Evolutionary conservation across 2,329 filamentous ascomycete species (phyloP).

Genomic region (Aureobasidium sp.): DNA sequence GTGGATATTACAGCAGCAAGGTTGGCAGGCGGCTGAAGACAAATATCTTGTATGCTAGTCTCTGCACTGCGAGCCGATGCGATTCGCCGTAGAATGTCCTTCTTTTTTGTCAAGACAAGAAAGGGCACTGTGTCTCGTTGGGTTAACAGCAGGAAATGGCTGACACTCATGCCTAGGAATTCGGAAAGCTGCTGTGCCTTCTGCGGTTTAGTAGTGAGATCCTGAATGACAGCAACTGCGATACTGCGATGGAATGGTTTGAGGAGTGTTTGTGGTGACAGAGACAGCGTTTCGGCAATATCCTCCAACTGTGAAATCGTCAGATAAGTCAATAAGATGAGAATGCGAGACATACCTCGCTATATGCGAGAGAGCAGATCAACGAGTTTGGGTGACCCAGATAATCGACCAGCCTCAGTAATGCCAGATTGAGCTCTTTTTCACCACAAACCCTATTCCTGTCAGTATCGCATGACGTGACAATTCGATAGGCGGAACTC

Average conservation of each 20-base stretch:
- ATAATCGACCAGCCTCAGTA: conserved; percentile 78
- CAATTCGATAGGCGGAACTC: background rate
- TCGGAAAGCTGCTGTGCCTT: conserved; percentile 74
- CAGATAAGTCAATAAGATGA: background rate
- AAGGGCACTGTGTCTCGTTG: conserved; percentile 79
- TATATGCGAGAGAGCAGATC: conserved; percentile 72
- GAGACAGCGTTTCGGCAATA: conserved; percentile 57
- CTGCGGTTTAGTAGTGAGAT: conserved; percentile 72
- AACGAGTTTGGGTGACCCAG: conserved; percentile 75
- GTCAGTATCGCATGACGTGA: background rate
- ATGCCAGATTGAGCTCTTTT: conserved; percentile 76
- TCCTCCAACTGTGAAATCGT: conserved; percentile 43
- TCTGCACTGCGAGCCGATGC: conserved; percentile 55
- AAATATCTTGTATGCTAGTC: conserved; percentile 51
- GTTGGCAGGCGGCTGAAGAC: conserved; percentile 48
- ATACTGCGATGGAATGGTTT: conserved; percentile 84
- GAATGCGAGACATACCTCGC: conserved; percentile 44
- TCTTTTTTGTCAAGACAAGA: conserved; percentile 69
- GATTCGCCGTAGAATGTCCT: conserved; percentile 72
- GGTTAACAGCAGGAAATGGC: conserved; percentile 64
- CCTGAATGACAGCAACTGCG: conserved; percentile 73
- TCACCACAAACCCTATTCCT: conserved; percentile 52
- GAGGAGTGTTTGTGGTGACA: conserved; percentile 61
- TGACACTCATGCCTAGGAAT: conserved; percentile 65
- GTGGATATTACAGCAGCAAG: conserved; percentile 51